Percentiles rank a stretch among this genome's conserved stretches.
These are phyloP conservation scores for Xylariaceae sp. DNA, from an alignment of 2,329 filamentous ascomycete genomes.

Conservation along the genomic window DNA sequence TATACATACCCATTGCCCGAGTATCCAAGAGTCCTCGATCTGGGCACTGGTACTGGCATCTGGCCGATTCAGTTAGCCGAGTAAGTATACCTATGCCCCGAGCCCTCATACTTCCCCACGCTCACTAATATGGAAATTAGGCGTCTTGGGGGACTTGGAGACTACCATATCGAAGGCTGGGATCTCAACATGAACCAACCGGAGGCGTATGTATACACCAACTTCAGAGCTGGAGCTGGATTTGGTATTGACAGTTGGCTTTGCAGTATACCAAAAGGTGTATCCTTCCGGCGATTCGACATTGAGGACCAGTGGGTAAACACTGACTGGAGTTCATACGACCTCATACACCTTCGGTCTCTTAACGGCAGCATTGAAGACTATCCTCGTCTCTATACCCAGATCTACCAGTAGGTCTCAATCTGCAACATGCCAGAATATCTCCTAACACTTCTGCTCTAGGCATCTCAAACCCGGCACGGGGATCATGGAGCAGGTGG, in stretches of 20 bases:
- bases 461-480: constrained; percentile 71
- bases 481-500: constrained; percentile 79
- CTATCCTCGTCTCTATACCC: constrained; percentile 70
- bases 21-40: constrained; percentile 48
- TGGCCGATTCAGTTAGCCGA: constrained; percentile 86
- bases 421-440: background rate
- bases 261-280: constrained; percentile 63
- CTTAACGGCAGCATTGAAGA: constrained; percentile 70
- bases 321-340: constrained; percentile 53
- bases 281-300: constrained; percentile 66
- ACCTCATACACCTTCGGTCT: constrained; percentile 79
- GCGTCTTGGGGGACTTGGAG: constrained; percentile 18
- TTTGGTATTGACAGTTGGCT: constrained; percentile 13
- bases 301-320: constrained; percentile 68
- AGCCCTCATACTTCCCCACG: background rate
- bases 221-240: background rate
- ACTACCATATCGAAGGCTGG: constrained; percentile 31
- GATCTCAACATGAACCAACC: constrained; percentile 35
- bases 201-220: constrained; percentile 26
- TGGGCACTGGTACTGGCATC: constrained; percentile 85
- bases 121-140: constrained; percentile 16
- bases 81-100: constrained; percentile 39
- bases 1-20: constrained; percentile 33
- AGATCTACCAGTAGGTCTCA: constrained; percentile 55
- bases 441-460: constrained; percentile 9